phyloP scores from a whole-genome alignment of 352 stramenopile genomes.

The Phytophthora ohioensis region DNA sequence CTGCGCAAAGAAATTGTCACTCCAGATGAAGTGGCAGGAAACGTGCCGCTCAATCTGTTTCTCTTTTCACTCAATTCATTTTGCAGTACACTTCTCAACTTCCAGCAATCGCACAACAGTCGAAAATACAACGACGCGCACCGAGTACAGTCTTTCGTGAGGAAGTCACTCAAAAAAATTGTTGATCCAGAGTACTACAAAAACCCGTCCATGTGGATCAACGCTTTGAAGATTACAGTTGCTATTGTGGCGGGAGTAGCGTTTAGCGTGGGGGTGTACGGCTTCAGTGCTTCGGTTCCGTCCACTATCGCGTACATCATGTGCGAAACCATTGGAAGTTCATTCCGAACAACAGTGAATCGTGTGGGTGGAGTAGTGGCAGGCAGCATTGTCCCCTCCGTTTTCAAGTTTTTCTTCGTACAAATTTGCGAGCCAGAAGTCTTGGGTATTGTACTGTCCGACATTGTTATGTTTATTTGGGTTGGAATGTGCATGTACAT shows the following conservation, averaged over 20 bases:
- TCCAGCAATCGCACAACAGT: slow-evolving; percentile 37
- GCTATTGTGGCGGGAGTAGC: slow-evolving; percentile 76
- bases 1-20: slow-evolving; percentile 62
- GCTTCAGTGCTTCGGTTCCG: slow-evolving; percentile 71
- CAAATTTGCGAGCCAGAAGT: slow-evolving; percentile 61
- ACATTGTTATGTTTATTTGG: slow-evolving; percentile 76
- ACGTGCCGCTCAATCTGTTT: slow-evolving; percentile 84
- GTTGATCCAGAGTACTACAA: slow-evolving; percentile 14
- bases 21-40: slow-evolving; percentile 79
- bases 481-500: slow-evolving; percentile 83
- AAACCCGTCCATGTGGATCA: slow-evolving; percentile 14
- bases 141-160: slow-evolving; percentile 63
- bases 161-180: slow-evolving; percentile 44
- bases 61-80: slow-evolving; percentile 88
- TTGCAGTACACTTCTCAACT: slow-evolving; percentile 80
- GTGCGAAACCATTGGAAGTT: slow-evolving; percentile 80
- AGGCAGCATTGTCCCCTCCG: slow-evolving; percentile 80
- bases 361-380: slow-evolving; percentile 86
- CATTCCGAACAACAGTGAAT: slow-evolving; percentile 85
- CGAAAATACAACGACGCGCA: slow-evolving; percentile 46
- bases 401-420: slow-evolving; percentile 88
- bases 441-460: slow-evolving; percentile 57
- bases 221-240: slow-evolving; percentile 15
- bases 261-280: slow-evolving; percentile 79
- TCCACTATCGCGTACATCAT: slow-evolving; percentile 79